These are phyloP conservation scores for Calocera viscosa DNA, from an alignment of 768 basidiomycete genomes.

Conservation along the genomic window DNA sequence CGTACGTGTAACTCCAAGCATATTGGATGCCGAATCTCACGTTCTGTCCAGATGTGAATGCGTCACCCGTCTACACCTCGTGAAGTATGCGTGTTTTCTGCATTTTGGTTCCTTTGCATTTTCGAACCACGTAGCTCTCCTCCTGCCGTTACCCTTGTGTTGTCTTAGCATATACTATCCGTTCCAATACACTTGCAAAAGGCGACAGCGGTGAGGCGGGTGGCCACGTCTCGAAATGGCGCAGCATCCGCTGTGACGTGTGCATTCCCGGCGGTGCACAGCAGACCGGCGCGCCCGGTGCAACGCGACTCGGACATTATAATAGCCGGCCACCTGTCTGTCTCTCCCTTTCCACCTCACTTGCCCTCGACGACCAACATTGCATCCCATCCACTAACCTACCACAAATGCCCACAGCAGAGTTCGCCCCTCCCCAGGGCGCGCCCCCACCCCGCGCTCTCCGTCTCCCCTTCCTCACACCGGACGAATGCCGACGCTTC, in stretches of 20 bases:
- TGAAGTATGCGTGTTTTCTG: no score
- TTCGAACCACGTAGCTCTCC: background rate
- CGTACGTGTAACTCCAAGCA: conserved; percentile 42
- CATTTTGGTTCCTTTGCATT: background rate
- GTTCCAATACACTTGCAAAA: background rate
- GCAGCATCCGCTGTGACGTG: no score
- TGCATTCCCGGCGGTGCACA: no score
- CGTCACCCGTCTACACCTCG: background rate
- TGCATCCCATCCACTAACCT: no score
- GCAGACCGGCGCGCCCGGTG: no score
- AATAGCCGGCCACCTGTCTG: background rate
- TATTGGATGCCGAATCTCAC: background rate
- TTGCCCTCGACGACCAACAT: no score
- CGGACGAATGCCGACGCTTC: conserved; percentile 1
- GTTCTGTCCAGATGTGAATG: background rate
- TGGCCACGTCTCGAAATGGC: no score
- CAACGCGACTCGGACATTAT: no score
- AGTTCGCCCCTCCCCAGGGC: background rate
- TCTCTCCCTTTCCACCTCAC: background rate
- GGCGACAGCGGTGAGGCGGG: background rate
- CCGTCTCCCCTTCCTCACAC: background rate
- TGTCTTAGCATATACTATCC: background rate
- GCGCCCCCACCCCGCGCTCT: background rate
- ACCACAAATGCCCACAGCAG: background rate
- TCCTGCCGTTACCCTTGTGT: background rate